Evolutionary conservation across 495 filamentous ascomycete species (phyloP), one percentile per base, ranked within the genome.

Genomic region (Aspergillus sclerotioniger): DNA sequence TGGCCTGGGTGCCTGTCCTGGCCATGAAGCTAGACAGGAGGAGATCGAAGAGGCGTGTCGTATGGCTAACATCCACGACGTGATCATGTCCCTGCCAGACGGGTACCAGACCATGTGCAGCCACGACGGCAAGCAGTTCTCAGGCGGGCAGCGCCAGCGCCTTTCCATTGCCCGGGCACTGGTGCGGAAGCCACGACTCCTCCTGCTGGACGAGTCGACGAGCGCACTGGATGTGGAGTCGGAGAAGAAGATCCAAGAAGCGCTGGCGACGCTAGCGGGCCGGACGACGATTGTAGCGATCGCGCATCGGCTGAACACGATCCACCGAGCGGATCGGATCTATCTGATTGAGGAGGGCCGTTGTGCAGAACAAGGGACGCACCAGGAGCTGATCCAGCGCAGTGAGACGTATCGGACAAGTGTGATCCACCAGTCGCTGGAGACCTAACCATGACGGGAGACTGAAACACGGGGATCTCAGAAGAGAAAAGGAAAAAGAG

Each of bases 171-270:
- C 90, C 4, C 70, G 90, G 28, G 88, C 90, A 0, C 72, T 92
- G 29, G 82, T 94, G 10, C 82, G 89, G 12, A 80, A 88, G 41
- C 89, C 90, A 3, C 71, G 77, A 37, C 73, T 92, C 28, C 67
- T 92, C 57, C 70, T 94, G 25, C 75, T 92, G 3, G 90, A 92
- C 62, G 90, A 94, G 70, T 87, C 90, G 1, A 92, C 90, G 5
- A 82, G 78, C 41, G 83, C 84, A 12, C 72, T 92, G 35, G 90
- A 94, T 59, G 83, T 84, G 9, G 82, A 89, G 70, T 84, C 82
- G 28, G 89, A 94, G 75, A 80, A 80, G 62, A 69, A 87, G 37
- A 78, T 93, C 15, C 88, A 91, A 67, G 77, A 79, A 29, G 87
- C 85, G 1, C 79, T 92, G 51, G 84, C 86, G 58, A 67, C 77